These are phyloP conservation scores for Deinandra increscens DNA, from an alignment of 129 eudicot genomes.

Conservation along the genomic window DNA sequence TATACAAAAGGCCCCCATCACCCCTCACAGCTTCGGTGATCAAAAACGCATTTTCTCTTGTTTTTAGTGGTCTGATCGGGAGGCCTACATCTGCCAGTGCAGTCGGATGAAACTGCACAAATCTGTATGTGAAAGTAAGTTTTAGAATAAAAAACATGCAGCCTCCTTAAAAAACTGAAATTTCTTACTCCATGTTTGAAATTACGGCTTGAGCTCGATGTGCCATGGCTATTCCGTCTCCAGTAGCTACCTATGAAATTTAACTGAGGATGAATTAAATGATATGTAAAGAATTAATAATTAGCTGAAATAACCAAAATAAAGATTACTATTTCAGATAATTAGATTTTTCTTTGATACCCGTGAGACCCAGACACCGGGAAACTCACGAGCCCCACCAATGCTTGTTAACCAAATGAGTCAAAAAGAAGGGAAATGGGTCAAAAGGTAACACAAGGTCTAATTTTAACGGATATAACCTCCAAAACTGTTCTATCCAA, in stretches of 20 bases:
- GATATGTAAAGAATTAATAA: no score
- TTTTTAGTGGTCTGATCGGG: slow-evolving; percentile 50
- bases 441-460: neutral
- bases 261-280: neutral
- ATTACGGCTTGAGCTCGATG: slow-evolving; percentile 97
- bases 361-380: no score
- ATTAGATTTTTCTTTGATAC: neutral
- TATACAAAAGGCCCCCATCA: slow-evolving; percentile 89
- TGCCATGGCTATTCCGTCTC: slow-evolving; percentile 99
- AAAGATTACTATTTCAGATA: neutral
- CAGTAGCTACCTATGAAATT: slow-evolving; percentile 79
- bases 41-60: slow-evolving; percentile 81
- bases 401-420: neutral
- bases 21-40: slow-evolving; percentile 98
- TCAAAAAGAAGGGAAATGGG: neutral
- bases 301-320: neutral
- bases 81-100: slow-evolving; percentile 96
- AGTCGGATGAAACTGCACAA: slow-evolving; percentile 99
- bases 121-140: slow-evolving; percentile 44
- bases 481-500: neutral
- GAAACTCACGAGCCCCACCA: no score
- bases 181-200: slow-evolving; percentile 94
- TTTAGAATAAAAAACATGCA: neutral
- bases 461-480: neutral
- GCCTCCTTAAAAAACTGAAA: neutral